phyloP scores from a whole-genome alignment of 2,329 filamentous ascomycete species.

The Xylariaceae sp. region DNA sequence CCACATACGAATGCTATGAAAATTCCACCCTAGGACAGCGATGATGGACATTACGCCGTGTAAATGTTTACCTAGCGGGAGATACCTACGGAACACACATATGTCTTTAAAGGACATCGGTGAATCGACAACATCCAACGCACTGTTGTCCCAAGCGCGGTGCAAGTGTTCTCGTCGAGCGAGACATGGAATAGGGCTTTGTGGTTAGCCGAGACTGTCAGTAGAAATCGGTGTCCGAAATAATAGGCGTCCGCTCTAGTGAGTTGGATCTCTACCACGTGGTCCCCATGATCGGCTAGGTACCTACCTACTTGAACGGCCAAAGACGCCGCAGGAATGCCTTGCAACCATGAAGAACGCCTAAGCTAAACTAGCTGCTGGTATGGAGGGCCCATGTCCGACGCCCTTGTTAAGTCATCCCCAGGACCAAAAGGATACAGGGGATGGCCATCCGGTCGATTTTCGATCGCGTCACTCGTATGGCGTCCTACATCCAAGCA shows the following conservation, averaged over 20 bases:
- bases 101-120: neutral
- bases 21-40: neutral
- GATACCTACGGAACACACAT: too few relatives aligned
- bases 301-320: neutral
- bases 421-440: neutral
- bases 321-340: neutral
- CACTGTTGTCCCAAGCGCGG: conserved; percentile 3
- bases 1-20: neutral
- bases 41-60: neutral
- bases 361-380: neutral
- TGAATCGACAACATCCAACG: conserved; percentile 1
- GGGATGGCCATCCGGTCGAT: neutral
- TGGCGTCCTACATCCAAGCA: neutral
- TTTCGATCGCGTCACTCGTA: neutral
- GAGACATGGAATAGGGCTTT: conserved; percentile 7
- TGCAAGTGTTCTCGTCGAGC: conserved; percentile 12
- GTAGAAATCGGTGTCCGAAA: conserved; percentile 14
- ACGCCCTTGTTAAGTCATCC: neutral
- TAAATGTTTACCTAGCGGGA: too few relatives aligned
- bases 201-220: neutral
- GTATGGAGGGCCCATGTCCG: neutral
- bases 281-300: neutral
- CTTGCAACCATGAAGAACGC: neutral
- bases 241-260: neutral
- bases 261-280: neutral